Percentiles rank a stretch among this genome's conserved stretches.
Evolutionary conservation across 768 basidiomycete genomes (phyloP).

Genomic region (Boletus eberwhitei): DNA sequence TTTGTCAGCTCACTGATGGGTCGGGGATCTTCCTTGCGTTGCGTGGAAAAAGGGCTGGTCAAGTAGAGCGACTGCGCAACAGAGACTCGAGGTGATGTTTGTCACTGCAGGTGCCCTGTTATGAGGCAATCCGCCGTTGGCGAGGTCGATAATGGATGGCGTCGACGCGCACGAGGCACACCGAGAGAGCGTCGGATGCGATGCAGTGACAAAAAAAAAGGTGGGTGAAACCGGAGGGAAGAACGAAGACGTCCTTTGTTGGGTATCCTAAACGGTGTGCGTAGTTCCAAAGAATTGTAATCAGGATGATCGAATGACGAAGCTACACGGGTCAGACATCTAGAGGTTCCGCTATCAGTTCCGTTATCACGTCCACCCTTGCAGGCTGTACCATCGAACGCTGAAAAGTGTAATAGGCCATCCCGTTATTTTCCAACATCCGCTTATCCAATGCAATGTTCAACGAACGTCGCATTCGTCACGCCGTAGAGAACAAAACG

Average conservation of each 20-base stretch:
- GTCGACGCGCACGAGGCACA: neutral
- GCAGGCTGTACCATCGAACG: too few species aligned
- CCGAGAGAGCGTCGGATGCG: neutral
- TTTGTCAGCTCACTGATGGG: neutral
- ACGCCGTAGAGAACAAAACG: too few species aligned
- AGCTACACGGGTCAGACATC: neutral
- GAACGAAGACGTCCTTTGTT: neutral
- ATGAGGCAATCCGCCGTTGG: neutral
- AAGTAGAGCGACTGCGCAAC: neutral
- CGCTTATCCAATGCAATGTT: too few species aligned
- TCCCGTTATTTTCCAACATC: too few species aligned
- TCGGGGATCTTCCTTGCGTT: neutral
- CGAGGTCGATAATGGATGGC: neutral
- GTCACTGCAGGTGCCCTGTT: too few species aligned
- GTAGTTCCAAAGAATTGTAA: neutral
- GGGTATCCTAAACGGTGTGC: neutral
- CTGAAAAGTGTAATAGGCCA: too few species aligned
- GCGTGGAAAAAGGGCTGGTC: neutral
- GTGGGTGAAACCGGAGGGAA: neutral
- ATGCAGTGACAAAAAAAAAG: too few species aligned
- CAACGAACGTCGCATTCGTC: too few species aligned
- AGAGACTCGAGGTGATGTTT: too few species aligned
- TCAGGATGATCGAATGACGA: neutral
- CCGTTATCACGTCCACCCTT: too few species aligned
- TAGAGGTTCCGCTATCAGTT: neutral